These are phyloP conservation scores for Rutstroemia sp. DNA, from an alignment of 2,329 filamentous ascomycete species.

Conservation along the genomic window DNA sequence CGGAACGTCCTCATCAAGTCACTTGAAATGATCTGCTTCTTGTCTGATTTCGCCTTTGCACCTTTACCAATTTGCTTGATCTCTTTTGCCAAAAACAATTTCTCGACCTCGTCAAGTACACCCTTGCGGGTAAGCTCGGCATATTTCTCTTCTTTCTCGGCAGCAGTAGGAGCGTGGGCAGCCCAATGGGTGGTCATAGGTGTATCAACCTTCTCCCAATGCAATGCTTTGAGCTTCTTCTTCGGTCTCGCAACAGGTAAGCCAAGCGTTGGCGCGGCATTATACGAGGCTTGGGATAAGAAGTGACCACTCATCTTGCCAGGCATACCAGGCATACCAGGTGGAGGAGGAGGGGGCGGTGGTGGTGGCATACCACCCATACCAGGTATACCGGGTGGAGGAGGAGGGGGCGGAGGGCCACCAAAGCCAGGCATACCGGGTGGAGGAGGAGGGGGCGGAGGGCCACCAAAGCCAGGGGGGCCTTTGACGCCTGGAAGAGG, in stretches of 20 bases:
- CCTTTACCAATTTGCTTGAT: slow-evolving; percentile 76
- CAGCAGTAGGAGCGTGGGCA: slow-evolving; percentile 72
- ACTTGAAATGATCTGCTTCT: slow-evolving; percentile 92
- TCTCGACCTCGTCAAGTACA: slow-evolving; percentile 95
- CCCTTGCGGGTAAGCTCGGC: slow-evolving; percentile 87
- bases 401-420: slow-evolving; percentile 34
- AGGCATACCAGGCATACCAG: slow-evolving; percentile 58
- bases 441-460: slow-evolving; percentile 37
- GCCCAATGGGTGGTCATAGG: slow-evolving; percentile 92
- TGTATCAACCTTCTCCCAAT: slow-evolving; percentile 98
- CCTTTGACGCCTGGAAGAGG: slow-evolving; percentile 20
- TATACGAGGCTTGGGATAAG: slow-evolving; percentile 51
- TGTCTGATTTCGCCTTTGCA: slow-evolving; percentile 69
- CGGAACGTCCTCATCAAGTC: slow-evolving; percentile 84
- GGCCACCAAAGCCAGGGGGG: slow-evolving; percentile 22
- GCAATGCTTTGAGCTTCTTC: slow-evolving; percentile 98
- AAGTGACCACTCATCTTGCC: slow-evolving; percentile 70
- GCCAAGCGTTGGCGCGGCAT: slow-evolving; percentile 51
- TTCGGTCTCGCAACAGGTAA: slow-evolving; percentile 82
- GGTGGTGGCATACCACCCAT: slow-evolving; percentile 41
- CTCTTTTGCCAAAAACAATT: slow-evolving; percentile 95
- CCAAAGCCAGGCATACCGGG: slow-evolving; percentile 35
- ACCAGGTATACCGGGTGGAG: slow-evolving; percentile 39
- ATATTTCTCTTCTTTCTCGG: slow-evolving; percentile 93
- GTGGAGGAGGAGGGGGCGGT: slow-evolving; percentile 43